Base-by-base conservation (phyloP, 495 filamentous ascomycete genomes). In the Hypoxylon perforatum region DNA sequence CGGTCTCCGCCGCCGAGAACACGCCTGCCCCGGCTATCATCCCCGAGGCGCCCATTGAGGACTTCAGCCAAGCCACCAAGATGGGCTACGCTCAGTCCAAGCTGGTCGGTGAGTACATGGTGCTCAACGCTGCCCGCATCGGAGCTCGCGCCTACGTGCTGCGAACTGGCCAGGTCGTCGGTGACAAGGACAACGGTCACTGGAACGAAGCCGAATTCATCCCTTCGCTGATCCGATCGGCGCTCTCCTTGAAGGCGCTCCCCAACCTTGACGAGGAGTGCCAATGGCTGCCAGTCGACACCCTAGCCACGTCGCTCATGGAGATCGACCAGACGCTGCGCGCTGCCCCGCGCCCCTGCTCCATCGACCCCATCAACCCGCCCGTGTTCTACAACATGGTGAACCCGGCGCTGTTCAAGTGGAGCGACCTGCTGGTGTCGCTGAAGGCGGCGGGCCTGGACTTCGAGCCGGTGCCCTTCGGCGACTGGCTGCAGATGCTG, bases 51-150 rank as follows among this genome's bases (percentile, higher is more conserved):
- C 75, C 78, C 0, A 72, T 82, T 12, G 25, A 63, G 15, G 67
- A 79, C 6, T 73, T 85, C 0, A 35, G 35, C 0, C 59, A 73
- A 18, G 82, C 83, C 0, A 71, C 76, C 10, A 61, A 73, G 7
- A 83, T 80, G 73, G 86, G 86, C 14, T 88, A 88, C 65, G 84
- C 82, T 0, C 81, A 77, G 21, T 84, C 81, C n/a, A 88, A 88
- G 67, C 68, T 85, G 3, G 74, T 86, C 36, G 76, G 81, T 15
- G 86, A 88, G 68, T 76, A 77, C 21, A 76, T 86, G 15, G 63
- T 82, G 6, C 74, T 72, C 38, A 80, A 82, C 4, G 78, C 75
- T 9, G 45, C 47, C 6, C 25, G 60, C n/a, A 76, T 77, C 0
- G 67, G 78, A 0, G 80, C 79, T 9, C 57, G 73, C 12, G 70